Evolutionary conservation across 768 basidiomycete species (phyloP).

Genomic region (Mycena albidolilacea): DNA sequence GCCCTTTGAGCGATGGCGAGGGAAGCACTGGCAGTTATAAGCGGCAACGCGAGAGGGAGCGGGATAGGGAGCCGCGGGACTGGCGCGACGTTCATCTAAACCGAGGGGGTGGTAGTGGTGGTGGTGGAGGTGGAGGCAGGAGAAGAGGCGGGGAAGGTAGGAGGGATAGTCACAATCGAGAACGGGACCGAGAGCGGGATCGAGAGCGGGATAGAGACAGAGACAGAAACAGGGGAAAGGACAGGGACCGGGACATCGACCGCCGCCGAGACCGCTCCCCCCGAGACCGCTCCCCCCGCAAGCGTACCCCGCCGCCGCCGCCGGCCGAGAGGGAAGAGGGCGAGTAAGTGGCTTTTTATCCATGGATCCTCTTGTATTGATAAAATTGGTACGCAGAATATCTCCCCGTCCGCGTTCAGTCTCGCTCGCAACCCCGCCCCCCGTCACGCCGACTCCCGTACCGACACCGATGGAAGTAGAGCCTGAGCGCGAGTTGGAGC

Average conservation of each 20-base stretch:
- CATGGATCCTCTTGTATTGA: constrained; percentile 17
- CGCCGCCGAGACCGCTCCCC: constrained; percentile 44
- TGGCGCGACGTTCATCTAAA: constrained; percentile 81
- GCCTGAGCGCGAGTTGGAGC: constrained; percentile 69
- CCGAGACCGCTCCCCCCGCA: constrained; percentile 40
- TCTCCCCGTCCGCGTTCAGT: constrained; percentile 64
- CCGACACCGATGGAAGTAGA: constrained; percentile 52
- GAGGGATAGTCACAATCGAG: constrained; percentile 48
- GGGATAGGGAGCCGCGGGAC: constrained; percentile 63
- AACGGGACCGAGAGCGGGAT: constrained; percentile 46
- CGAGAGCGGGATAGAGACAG: constrained; percentile 40
- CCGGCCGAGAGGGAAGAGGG: constrained; percentile 86
- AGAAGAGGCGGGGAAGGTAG: constrained; percentile 46
- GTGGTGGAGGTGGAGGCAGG: constrained; percentile 55
- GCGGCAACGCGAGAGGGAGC: constrained; percentile 66
- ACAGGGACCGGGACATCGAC: constrained; percentile 42
- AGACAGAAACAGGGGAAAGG: constrained; percentile 33
- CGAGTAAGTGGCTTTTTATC: constrained; percentile 80
- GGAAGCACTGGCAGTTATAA: constrained; percentile 61
- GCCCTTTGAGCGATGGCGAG: constrained; percentile 75
- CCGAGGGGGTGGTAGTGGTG: constrained; percentile 54
- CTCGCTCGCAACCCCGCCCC: constrained; percentile 45
- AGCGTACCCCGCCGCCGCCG: constrained; percentile 40
- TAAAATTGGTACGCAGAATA: constrained; percentile 62
- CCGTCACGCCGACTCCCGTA: constrained; percentile 42